These are phyloP conservation scores for Alternaria brassicicola DNA, from an alignment of 2,329 filamentous ascomycete species.

Conservation along the genomic window DNA sequence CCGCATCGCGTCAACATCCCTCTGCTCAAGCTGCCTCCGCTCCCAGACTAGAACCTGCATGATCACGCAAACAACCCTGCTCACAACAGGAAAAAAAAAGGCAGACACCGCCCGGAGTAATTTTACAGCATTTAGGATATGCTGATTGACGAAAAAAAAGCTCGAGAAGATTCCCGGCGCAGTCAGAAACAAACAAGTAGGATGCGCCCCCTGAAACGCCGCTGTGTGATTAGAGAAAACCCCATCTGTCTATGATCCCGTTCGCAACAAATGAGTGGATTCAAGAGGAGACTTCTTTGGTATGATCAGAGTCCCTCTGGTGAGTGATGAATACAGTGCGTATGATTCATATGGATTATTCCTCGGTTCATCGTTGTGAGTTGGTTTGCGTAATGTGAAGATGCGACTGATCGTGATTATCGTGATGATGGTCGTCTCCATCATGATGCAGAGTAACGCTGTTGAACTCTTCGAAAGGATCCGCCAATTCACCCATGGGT, in stretches of 20 bases:
- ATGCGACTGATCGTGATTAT: constrained; percentile 25
- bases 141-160: constrained; percentile 1
- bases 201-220: constrained; percentile 26
- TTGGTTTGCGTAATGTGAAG: constrained; percentile 30
- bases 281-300: constrained; percentile 26
- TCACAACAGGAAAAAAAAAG: constrained; percentile 5
- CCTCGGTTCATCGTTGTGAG: constrained; percentile 28
- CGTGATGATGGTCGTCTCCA: constrained; percentile 71
- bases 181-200: constrained; percentile 5
- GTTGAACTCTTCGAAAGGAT: constrained; percentile 99
- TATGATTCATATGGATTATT: neutral
- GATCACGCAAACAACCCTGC: constrained; percentile 10
- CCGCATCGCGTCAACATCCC: neutral
- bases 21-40: constrained; percentile 9
- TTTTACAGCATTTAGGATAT: constrained; percentile 16
- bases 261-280: constrained; percentile 38
- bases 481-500: constrained; percentile 77
- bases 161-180: neutral
- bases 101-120: constrained; percentile 20
- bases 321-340: constrained; percentile 2
- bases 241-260: constrained; percentile 25
- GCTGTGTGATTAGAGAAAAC: constrained; percentile 20
- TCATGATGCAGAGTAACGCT: constrained; percentile 97
- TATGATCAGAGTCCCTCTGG: constrained; percentile 24
- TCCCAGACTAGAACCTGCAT: constrained; percentile 2